A percentile compares a stretch with the other conserved stretches of the same genome.
phyloP scores from a whole-genome alignment of 129 eudicot species.

The Flaveria brownii region DNA sequence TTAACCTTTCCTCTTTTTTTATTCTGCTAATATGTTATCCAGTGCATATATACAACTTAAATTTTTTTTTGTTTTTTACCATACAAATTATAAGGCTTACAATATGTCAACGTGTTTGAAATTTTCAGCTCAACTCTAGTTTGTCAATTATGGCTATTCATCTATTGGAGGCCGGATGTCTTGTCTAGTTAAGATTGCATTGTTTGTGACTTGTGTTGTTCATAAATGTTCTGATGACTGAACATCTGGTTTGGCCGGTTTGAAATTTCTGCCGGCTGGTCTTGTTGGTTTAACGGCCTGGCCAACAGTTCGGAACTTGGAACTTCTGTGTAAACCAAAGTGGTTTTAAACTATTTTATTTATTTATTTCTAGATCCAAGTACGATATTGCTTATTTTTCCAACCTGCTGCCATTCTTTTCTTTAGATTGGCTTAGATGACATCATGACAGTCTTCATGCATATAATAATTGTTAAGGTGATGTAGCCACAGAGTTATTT shows the following conservation, averaged over 20 bases:
- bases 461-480: not conserved
- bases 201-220: not conserved
- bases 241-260: not conserved
- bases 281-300: not conserved
- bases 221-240: not conserved
- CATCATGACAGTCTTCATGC: not conserved
- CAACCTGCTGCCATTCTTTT: not conserved
- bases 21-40: not conserved
- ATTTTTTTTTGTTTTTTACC: not conserved
- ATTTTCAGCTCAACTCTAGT: not conserved
- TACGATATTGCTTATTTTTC: not conserved
- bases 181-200: conserved; percentile 1
- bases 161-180: not conserved
- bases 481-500: not conserved
- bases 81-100: conserved; percentile 18
- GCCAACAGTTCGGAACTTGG: not conserved
- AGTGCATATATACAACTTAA: not conserved
- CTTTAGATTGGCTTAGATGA: not conserved
- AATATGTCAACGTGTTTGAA: not conserved
- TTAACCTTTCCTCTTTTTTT: not conserved
- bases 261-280: not conserved
- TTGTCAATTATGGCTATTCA: conserved; percentile 14
- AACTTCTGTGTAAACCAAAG: not conserved
- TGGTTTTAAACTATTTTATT: not conserved
- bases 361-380: not conserved